A percentile compares a stretch with the other conserved stretches of the same genome.
These are phyloP conservation scores for Penicillium paradoxum DNA, from an alignment of 495 filamentous ascomycete species.

Conservation along the genomic window DNA sequence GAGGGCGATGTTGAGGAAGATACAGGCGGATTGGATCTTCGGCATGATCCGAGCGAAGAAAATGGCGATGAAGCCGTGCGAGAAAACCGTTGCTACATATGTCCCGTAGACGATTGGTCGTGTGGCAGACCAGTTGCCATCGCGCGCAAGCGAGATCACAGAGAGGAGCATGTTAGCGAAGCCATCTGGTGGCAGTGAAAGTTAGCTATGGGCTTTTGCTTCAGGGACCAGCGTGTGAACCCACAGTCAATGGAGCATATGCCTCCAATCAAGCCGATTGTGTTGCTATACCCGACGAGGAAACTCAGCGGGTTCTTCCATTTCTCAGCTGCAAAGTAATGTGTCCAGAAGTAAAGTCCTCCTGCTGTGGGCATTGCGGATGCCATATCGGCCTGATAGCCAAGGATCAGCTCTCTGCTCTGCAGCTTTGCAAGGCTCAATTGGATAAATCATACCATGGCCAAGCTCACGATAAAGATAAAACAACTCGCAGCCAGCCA, in stretches of 20 bases:
- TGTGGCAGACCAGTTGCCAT: slow-evolving; percentile 58
- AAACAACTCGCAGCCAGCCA: slow-evolving; percentile 60
- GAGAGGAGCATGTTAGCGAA: slow-evolving; percentile 51
- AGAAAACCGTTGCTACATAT: slow-evolving; percentile 53
- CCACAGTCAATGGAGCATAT: slow-evolving; percentile 57
- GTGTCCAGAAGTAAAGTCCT: slow-evolving; percentile 68
- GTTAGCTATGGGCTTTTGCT: background rate
- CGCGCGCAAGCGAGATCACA: slow-evolving; percentile 55
- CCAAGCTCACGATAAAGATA: slow-evolving; percentile 62
- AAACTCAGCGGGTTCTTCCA: slow-evolving; percentile 61
- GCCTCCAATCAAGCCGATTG: slow-evolving; percentile 60
- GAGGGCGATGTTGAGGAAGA: slow-evolving; percentile 58
- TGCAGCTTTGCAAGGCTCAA: background rate
- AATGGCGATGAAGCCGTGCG: slow-evolving; percentile 56
- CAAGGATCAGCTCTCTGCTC: background rate
- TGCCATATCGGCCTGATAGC: slow-evolving; percentile 55
- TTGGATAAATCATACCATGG: slow-evolving; percentile 44
- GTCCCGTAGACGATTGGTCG: slow-evolving; percentile 58
- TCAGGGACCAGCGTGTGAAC: background rate
- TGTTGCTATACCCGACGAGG: slow-evolving; percentile 69
- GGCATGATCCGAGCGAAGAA: slow-evolving; percentile 57
- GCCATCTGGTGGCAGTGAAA: slow-evolving; percentile 28
- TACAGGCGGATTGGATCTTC: slow-evolving; percentile 59
- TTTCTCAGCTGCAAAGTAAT: slow-evolving; percentile 57
- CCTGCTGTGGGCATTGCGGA: slow-evolving; percentile 67